Evolutionary conservation across 805 yeast species (phyloP), one percentile per base, ranked within the genome.

Genomic region (Metschnikowia aberdeeniae): DNA sequence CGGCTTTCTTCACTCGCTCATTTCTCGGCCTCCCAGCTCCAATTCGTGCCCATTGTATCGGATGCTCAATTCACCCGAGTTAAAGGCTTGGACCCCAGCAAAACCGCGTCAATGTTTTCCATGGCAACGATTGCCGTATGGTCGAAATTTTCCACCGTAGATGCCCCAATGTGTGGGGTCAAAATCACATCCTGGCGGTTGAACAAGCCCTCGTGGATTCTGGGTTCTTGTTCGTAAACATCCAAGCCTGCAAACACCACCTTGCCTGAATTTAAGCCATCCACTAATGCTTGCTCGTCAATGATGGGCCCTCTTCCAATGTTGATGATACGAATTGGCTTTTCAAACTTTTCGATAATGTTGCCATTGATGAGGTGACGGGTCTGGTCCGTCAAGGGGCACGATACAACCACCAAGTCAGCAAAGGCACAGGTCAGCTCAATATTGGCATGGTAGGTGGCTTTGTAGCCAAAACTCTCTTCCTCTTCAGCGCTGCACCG

Each of bases 231-330:
- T 47, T 77, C 80, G 60, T 68, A 84, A 5, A 86, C 95, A 56
- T 86, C 95, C 28, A 84, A 59, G 0, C 92, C 93, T 7, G 82
- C 87, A 57, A 82, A 77, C 6, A 75, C 63, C 2, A 86, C 71
- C 43, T 80, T 75, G 0, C 87, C 88, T 6, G 72, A 54, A 45
- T 80, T 70, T 43, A 86, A 67, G 0, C 83, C 90, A 5, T 66
- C 71, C 9, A 84, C 68, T 39, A 86, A 62, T 2, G 80, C 89
- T n/a, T 75, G 70, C 54, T 82, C 89, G 53, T 85, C 80, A 48
- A 86, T 73, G 30, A 85, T 76, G 3, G 75, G 55, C 1, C 95
- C 95, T 48, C 95, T 70, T 1, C 95, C 95, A 34, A 86, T 80
- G 57, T 86, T 86, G 39, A 86, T 80, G 20, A 86, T 66, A 42